A percentile compares a stretch with the other conserved stretches of the same genome.
phyloP scores from a whole-genome alignment of 495 filamentous ascomycete species.

The Hyaloscypha variabilis region DNA sequence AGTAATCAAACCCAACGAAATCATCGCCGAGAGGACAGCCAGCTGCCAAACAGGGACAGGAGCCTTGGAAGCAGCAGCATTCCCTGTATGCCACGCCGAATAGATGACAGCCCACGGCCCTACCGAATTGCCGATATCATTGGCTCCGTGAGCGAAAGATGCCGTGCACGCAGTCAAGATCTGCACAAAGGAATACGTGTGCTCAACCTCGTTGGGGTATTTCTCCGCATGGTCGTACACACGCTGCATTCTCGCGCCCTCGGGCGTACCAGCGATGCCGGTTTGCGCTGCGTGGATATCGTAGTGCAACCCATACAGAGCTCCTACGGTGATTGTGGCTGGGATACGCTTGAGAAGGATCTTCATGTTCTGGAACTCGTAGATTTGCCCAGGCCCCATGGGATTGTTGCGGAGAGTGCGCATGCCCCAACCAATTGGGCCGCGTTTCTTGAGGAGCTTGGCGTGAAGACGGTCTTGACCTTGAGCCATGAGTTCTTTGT shows the following conservation, averaged over 20 bases:
- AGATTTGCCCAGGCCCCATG: conserved; percentile 65
- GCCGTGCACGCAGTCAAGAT: conserved; percentile 74
- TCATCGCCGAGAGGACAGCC: conserved; percentile 55
- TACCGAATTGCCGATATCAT: conserved; percentile 64
- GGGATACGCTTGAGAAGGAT: conserved; percentile 60
- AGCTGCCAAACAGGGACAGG: conserved; percentile 70
- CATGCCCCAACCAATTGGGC: conserved; percentile 74
- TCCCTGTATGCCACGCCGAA: conserved; percentile 60
- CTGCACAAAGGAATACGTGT: conserved; percentile 80
- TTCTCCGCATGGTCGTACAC: conserved; percentile 50
- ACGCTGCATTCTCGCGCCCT: conserved; percentile 64
- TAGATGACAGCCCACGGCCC: conserved; percentile 74
- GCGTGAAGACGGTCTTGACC: conserved; percentile 52
- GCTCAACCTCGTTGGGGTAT: conserved; percentile 77
- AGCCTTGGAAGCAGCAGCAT: conserved; percentile 47
- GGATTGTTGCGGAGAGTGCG: conserved; percentile 69
- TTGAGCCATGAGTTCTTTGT: conserved; percentile 57
- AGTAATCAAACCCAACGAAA: conserved; percentile 62
- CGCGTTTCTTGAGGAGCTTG: conserved; percentile 55
- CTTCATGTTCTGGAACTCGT: conserved; percentile 67
- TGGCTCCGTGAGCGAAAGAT: conserved; percentile 80
- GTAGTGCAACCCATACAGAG: conserved; percentile 70
- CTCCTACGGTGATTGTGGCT: conserved; percentile 54
- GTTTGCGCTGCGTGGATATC: conserved; percentile 72
- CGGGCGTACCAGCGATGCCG: conserved; percentile 64